Percentiles rank a stretch among this genome's conserved stretches.
Conservation (phyloP, 441 rosid species). For the Brassica hybrid region DNA sequence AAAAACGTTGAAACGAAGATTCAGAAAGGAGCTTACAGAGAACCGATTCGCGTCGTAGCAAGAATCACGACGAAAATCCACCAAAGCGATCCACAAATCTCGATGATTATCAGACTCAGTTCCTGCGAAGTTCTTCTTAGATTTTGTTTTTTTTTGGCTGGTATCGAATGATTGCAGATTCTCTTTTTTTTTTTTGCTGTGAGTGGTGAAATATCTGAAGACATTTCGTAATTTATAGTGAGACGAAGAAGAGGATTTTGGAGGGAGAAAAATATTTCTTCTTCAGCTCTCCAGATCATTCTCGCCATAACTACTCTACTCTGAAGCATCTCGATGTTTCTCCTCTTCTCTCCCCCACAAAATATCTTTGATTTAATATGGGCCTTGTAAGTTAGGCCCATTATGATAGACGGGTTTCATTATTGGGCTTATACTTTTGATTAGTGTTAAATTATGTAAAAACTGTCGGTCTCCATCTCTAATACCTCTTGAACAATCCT, state of each 20-base stretch:
- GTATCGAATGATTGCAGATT: neutral
- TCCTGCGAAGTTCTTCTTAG: slow-evolving; percentile 30
- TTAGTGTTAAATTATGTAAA: no score
- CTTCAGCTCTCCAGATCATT: slow-evolving; percentile 58
- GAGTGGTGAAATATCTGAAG: slow-evolving; percentile 9
- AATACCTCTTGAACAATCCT: no score
- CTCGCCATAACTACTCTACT: slow-evolving; percentile 43
- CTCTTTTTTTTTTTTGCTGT: slow-evolving; percentile 1
- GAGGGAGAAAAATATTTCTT: slow-evolving; percentile 19
- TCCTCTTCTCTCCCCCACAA: neutral
- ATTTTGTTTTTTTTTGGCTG: neutral
- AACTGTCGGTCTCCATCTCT: neutral
- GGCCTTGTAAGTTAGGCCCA: slow-evolving; percentile 23
- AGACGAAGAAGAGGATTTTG: neutral
- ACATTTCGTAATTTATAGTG: slow-evolving; percentile 33
- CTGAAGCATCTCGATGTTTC: slow-evolving; percentile 53
- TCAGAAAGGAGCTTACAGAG: slow-evolving; percentile 20
- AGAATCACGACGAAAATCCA: no score
- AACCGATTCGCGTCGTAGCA: no score
- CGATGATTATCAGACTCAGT: no score
- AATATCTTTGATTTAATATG: neutral
- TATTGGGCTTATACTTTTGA: slow-evolving; percentile 17
- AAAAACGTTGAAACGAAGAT: neutral
- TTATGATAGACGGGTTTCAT: neutral
- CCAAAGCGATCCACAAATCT: no score